These are phyloP conservation scores for Metschnikowia aberdeeniae DNA, from an alignment of 805 yeast species.

Conservation along the genomic window DNA sequence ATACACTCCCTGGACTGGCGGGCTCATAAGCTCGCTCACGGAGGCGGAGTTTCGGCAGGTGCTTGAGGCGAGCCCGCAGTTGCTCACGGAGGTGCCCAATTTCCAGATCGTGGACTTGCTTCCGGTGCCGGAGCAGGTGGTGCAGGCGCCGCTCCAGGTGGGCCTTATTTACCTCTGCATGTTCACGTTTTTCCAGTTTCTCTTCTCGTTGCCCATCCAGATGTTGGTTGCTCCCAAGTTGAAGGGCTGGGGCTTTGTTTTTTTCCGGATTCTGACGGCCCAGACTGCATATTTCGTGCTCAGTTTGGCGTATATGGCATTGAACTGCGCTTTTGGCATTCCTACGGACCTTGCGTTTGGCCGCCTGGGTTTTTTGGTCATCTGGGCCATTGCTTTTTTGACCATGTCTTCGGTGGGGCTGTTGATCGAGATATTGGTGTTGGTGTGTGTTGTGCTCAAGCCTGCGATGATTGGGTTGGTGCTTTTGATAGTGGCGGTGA, in stretches of 20 bases:
- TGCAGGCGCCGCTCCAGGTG: slow-evolving; percentile 31
- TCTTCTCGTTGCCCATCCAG: slow-evolving; percentile 26
- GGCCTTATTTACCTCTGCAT: slow-evolving; percentile 30
- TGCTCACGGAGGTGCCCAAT: slow-evolving; percentile 24
- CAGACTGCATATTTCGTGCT: slow-evolving; percentile 28
- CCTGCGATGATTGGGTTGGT: slow-evolving; percentile 28
- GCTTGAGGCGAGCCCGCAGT: slow-evolving; percentile 19
- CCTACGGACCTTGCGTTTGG: slow-evolving; percentile 23
- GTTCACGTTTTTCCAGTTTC: slow-evolving; percentile 33
- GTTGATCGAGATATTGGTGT: slow-evolving; percentile 25
- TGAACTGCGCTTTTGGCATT: slow-evolving; percentile 29
- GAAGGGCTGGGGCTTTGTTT: slow-evolving; percentile 23
- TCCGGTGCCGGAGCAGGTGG: slow-evolving; percentile 23
- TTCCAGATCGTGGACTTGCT: slow-evolving; percentile 21
- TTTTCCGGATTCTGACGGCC: slow-evolving; percentile 23
- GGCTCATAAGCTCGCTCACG: slow-evolving; percentile 14
- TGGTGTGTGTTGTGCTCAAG: slow-evolving; percentile 21
- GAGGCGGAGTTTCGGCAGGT: slow-evolving; percentile 7
- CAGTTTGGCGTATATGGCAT: slow-evolving; percentile 25
- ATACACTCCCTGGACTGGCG: slow-evolving; percentile 16
- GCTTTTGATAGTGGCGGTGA: slow-evolving; percentile 25
- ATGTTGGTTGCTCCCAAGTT: slow-evolving; percentile 24
- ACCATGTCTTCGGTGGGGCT: slow-evolving; percentile 31
- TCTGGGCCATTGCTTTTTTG: slow-evolving; percentile 29
- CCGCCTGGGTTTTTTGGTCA: slow-evolving; percentile 29